Evolutionary conservation across 306 rosid genomes (phyloP), one percentile per base, ranked within the genome.

Genomic region (Lagenaria siceraria): DNA sequence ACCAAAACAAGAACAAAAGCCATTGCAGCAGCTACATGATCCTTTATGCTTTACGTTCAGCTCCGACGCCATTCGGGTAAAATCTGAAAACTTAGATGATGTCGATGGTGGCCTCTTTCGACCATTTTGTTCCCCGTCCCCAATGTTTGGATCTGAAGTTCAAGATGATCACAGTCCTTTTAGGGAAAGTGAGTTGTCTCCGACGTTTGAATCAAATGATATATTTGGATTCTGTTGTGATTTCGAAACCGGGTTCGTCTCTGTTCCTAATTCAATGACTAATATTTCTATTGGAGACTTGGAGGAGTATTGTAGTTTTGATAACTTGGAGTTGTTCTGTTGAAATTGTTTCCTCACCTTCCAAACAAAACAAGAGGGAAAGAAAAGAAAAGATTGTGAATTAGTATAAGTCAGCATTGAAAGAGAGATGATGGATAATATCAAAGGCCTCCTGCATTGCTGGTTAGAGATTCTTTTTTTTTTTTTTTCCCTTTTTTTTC

Each of bases 201-300:
- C 83, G 5, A 4, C 83, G 56, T 88, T 89, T 76, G 40, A 84
- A 62, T 83, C 92, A 27, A 82, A 84, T 79, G 79, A 22, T n/a
- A 58, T 25, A 72, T 80, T 59, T 66, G 90, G 83, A 75, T 33
- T 84, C 1, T 80, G 80, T 54, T 82, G 79, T 80, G 80, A 90
- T 8, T 83, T 91, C 49, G 91, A 84, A 60, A 84, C 79, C 15
- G 97, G 87, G 68, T 84, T 83, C 7, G 59, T 88, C 43, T 95
- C 98, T 51, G 81, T 82, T 14, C 87, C 92, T 29, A 84, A 81
- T 78, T 91, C 96, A 7, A 82, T 58, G 71, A 25, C 85, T 81
- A 89, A 88, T 83, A 90, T 93, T 0, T 86, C 90, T 7, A 84
- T 87, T 13, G 61, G 53, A 52, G 88, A 86, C 29, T 76, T 85